A percentile compares a stretch with the other conserved stretches of the same genome.
Evolutionary conservation across 2,329 filamentous ascomycete species (phyloP).

Genomic region (Aspergillus tubingensis): DNA sequence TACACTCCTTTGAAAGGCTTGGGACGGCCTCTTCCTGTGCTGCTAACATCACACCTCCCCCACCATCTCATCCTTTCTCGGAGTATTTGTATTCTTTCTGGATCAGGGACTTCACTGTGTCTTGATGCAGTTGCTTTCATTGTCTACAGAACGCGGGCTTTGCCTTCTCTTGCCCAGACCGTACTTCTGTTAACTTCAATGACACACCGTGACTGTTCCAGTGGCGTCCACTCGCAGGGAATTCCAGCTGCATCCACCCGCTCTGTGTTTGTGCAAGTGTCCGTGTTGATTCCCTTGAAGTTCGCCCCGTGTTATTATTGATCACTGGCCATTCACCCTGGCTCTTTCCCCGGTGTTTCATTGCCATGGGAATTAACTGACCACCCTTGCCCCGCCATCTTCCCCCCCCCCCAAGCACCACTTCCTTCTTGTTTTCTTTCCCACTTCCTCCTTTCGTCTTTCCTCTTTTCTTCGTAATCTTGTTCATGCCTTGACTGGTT

Average conservation of each 20-base stretch:
- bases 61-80: too few species aligned
- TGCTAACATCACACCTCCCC: neutral
- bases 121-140: neutral
- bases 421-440: neutral
- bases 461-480: neutral
- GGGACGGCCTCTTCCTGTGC: neutral
- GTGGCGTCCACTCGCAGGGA: neutral
- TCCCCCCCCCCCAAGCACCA: neutral
- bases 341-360: neutral
- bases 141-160: neutral
- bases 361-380: neutral
- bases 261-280: neutral
- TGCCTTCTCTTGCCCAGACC: neutral
- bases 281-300: neutral
- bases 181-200: neutral
- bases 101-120: neutral
- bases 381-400: slow-evolving; percentile 1
- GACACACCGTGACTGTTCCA: neutral
- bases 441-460: neutral
- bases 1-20: neutral
- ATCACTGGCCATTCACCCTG: neutral
- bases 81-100: neutral
- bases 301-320: neutral
- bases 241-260: slow-evolving; percentile 5
- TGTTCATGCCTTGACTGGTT: neutral